phyloP scores from a whole-genome alignment of 2,329 filamentous ascomycete genomes.

The Dothideomycetes sp. region DNA sequence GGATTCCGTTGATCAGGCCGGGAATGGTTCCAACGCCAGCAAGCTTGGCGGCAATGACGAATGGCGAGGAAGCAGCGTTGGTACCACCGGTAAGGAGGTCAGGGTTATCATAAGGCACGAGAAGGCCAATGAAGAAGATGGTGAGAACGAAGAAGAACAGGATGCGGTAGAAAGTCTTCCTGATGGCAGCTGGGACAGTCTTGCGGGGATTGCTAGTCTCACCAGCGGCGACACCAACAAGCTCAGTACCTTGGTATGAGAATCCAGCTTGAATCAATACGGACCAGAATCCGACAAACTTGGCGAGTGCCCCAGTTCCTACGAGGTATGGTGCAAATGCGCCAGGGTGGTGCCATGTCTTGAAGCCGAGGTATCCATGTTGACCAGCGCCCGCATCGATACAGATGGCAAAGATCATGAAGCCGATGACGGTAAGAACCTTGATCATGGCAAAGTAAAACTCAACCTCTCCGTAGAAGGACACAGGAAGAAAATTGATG shows the following conservation, averaged over 20 bases:
- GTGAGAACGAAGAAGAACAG: conserved; percentile 25
- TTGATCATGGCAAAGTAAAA: conserved; percentile 44
- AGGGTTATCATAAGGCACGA: conserved; percentile 23
- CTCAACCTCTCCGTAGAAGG: conserved; percentile 42
- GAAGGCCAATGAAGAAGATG: conserved; percentile 23
- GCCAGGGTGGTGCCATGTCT: conserved; percentile 34
- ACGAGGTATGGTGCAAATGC: conserved; percentile 26
- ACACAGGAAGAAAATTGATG: conserved; percentile 39
- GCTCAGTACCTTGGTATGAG: conserved; percentile 45
- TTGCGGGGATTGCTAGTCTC: conserved; percentile 42
- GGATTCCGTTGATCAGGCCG: conserved; percentile 52
- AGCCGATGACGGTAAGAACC: conserved; percentile 40
- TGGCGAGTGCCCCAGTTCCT: conserved; percentile 18
- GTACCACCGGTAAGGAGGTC: conserved; percentile 26
- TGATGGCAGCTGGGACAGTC: conserved; percentile 26
- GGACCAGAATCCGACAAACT: conserved; percentile 39
- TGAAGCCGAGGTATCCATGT: conserved; percentile 49
- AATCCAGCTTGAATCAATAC: conserved; percentile 49
- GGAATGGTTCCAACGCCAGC: conserved; percentile 51
- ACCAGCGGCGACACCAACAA: conserved; percentile 41
- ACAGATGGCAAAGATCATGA: conserved; percentile 30
- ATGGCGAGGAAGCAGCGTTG: conserved; percentile 45
- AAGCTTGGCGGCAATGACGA: conserved; percentile 53
- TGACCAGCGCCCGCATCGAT: conserved; percentile 30
- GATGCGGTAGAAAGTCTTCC: conserved; percentile 26